phyloP scores from a whole-genome alignment of 257 asterid species.

The Anisodus acutangulus region DNA sequence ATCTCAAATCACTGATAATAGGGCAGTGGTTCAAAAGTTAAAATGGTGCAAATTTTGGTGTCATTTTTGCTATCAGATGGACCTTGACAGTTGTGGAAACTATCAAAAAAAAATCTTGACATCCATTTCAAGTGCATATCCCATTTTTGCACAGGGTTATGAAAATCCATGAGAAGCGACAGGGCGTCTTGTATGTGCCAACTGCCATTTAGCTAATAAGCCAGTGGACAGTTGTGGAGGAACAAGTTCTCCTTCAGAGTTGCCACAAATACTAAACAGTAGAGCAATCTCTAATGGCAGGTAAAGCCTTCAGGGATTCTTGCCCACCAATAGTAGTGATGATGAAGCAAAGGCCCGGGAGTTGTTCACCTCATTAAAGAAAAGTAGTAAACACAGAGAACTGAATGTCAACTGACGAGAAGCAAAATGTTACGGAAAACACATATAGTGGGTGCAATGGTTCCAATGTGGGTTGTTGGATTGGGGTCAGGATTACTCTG shows the following conservation, averaged over 20 bases:
- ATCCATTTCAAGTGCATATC: too few species aligned
- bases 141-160: too few species aligned
- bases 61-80: conserved; percentile 15
- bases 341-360: background rate
- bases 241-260: conserved; percentile 15
- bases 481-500: background rate
- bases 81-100: conserved; percentile 16
- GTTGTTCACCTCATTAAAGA: background rate
- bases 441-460: background rate
- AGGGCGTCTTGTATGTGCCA: too few species aligned
- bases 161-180: too few species aligned
- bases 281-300: conserved; percentile 21
- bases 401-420: background rate
- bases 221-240: background rate
- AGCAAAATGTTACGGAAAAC: background rate
- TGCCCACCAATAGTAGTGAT: background rate
- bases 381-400: background rate
- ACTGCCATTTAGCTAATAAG: too few species aligned
- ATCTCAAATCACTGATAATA: conserved; percentile 18
- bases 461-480: background rate
- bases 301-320: conserved; percentile 20
- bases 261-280: background rate
- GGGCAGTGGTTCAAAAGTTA: conserved; percentile 1
- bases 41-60: background rate
- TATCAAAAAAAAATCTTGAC: background rate